These are phyloP conservation scores for Byssochlamys sp. DNA, from an alignment of 2,329 filamentous ascomycete genomes.

Conservation along the genomic window DNA sequence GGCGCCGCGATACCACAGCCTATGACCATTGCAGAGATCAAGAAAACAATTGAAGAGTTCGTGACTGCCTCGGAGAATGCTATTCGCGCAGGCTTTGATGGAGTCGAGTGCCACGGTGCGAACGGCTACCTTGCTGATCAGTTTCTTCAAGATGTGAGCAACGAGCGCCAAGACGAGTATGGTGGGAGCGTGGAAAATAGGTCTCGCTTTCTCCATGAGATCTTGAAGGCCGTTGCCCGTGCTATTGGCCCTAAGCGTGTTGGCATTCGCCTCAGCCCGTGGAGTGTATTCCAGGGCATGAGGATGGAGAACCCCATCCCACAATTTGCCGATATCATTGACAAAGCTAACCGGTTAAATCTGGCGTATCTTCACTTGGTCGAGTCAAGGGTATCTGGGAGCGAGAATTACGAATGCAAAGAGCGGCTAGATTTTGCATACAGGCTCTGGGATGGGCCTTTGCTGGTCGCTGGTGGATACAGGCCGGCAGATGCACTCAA, in stretches of 20 bases:
- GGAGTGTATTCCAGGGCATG: constrained; percentile 38
- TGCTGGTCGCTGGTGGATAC: constrained; percentile 7
- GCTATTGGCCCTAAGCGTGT: constrained; percentile 38
- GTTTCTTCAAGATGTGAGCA: constrained; percentile 60
- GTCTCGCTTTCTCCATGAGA: constrained; percentile 55
- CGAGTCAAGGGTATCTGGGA: constrained; percentile 33
- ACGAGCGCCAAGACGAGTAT: constrained; percentile 52
- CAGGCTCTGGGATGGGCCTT: not conserved
- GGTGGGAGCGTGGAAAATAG: constrained; percentile 51
- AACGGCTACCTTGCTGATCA: constrained; percentile 65
- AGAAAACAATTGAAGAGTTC: not conserved
- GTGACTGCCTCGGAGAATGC: not conserved
- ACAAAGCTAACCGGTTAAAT: constrained; percentile 41
- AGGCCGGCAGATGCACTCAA: not conserved
- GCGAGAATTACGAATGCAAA: not conserved
- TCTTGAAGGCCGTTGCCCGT: constrained; percentile 30
- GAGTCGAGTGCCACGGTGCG: constrained; percentile 68
- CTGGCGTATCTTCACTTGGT: constrained; percentile 55
- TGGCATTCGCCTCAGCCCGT: constrained; percentile 42
- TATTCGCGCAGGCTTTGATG: constrained; percentile 61
- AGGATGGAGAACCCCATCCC: constrained; percentile 52
- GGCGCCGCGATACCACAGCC: not conserved
- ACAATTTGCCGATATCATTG: constrained; percentile 52
- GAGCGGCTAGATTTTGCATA: not conserved
- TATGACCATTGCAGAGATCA: not conserved